phyloP scores from a whole-genome alignment of 2,329 filamentous ascomycete species.

The Intubia oerlemansii region DNA sequence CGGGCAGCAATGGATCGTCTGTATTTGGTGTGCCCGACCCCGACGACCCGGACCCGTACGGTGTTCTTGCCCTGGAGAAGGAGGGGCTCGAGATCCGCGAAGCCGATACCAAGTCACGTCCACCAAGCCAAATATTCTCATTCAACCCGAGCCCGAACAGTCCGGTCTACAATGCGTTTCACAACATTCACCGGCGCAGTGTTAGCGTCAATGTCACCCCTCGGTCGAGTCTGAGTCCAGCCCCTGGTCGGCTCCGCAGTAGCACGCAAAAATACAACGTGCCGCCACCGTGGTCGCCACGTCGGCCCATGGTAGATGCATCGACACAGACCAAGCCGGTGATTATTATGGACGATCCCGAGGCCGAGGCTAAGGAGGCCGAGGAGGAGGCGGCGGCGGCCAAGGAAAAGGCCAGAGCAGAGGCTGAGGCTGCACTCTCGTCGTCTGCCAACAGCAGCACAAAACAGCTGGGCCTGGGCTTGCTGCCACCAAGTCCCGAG shows the following conservation, averaged over 20 bases:
- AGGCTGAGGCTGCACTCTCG: too few relatives aligned
- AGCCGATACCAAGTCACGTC: slow-evolving; percentile 14
- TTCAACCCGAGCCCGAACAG: slow-evolving; percentile 16
- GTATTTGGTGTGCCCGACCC: slow-evolving; percentile 17
- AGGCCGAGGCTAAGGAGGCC: background rate
- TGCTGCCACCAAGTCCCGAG: slow-evolving; percentile 1
- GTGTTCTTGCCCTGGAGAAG: slow-evolving; percentile 15
- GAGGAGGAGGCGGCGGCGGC: background rate
- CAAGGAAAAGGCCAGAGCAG: too few relatives aligned
- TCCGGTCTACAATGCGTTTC: slow-evolving; percentile 10
- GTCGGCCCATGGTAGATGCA: too few relatives aligned
- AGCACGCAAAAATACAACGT: too few relatives aligned
- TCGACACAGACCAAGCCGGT: slow-evolving; percentile 5
- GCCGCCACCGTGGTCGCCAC: too few relatives aligned
- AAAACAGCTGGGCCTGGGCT: too few relatives aligned
- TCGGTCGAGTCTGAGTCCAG: too few relatives aligned
- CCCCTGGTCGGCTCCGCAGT: too few relatives aligned
- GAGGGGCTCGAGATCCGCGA: slow-evolving; percentile 17
- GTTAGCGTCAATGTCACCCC: background rate
- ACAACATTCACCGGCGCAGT: slow-evolving; percentile 13
- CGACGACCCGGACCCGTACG: slow-evolving; percentile 17
- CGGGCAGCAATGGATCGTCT: too few relatives aligned
- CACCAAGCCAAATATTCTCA: slow-evolving; percentile 16
- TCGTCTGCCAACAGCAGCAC: background rate
- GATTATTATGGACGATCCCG: slow-evolving; percentile 1